These are phyloP conservation scores for Hypomyces perniciosus DNA, from an alignment of 2,329 filamentous ascomycete species.

Conservation along the genomic window DNA sequence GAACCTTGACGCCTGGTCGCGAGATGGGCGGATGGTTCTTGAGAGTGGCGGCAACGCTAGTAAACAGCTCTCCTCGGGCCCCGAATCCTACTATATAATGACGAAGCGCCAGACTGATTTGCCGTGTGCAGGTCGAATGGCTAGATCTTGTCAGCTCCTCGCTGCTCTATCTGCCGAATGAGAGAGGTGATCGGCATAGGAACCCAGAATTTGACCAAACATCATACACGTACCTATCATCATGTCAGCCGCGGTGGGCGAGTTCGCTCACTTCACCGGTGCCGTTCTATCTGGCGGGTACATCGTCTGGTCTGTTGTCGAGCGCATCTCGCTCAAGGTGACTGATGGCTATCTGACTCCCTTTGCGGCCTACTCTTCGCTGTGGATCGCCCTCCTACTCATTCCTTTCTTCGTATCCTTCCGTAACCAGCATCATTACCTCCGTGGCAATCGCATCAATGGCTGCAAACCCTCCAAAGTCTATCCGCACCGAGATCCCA, in stretches of 20 bases:
- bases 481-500: conserved; percentile 47
- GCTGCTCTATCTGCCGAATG: too few relatives aligned
- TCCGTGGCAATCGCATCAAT: conserved; percentile 29
- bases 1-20: too few relatives aligned
- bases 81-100: too few relatives aligned
- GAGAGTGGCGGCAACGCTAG: too few relatives aligned
- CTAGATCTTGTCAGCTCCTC: too few relatives aligned
- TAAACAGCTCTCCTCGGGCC: too few relatives aligned
- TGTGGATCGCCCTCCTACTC: conserved; percentile 13
- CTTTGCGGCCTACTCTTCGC: conserved; percentile 8
- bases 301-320: conserved; percentile 6
- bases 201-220: background rate
- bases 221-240: background rate
- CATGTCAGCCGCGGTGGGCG: conserved; percentile 8
- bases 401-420: conserved; percentile 13
- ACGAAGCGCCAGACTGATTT: too few relatives aligned
- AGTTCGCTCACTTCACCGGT: conserved; percentile 4
- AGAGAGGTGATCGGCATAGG: too few relatives aligned
- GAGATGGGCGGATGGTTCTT: too few relatives aligned
- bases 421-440: conserved; percentile 16
- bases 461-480: conserved; percentile 41
- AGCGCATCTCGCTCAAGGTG: conserved; percentile 2
- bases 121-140: too few relatives aligned
- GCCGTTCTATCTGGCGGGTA: conserved; percentile 8
- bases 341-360: conserved; percentile 3